phyloP scores from a whole-genome alignment of 78 protist genomes.

The Dictyostelium capitatum region DNA sequence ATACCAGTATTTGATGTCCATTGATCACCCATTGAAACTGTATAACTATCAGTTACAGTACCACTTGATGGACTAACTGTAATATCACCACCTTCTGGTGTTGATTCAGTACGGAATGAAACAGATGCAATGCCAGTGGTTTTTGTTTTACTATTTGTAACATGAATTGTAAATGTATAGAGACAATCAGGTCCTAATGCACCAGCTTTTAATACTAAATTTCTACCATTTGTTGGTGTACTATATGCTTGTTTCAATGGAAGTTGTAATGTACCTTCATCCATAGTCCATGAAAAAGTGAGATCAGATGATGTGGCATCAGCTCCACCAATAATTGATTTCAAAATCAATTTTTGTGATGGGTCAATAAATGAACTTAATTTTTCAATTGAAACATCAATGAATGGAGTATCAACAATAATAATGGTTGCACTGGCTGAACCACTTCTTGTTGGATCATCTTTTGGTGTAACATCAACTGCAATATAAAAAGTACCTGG shows the following conservation, averaged over 20 bases:
- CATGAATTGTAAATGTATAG: conserved; percentile 26
- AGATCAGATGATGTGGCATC: neutral
- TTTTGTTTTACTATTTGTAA: neutral
- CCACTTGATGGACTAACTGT: conserved; percentile 2
- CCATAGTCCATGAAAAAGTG: conserved; percentile 15
- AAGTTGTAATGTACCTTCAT: conserved; percentile 16
- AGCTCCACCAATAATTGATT: neutral
- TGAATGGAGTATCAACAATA: neutral
- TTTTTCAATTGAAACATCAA: conserved; percentile 19
- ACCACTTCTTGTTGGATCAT: neutral
- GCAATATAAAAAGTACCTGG: conserved; percentile 27
- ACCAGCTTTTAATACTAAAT: conserved; percentile 33
- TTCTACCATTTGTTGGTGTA: neutral
- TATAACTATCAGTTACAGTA: conserved; percentile 25
- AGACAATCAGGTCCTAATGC: neutral
- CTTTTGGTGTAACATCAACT: conserved; percentile 32
- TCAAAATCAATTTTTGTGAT: conserved; percentile 9
- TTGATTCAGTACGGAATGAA: conserved; percentile 53
- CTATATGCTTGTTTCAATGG: conserved; percentile 7
- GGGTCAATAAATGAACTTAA: conserved; percentile 39
- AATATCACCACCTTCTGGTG: conserved; percentile 51
- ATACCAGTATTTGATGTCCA: conserved; percentile 62
- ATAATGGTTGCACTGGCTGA: neutral
- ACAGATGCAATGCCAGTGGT: conserved; percentile 32
- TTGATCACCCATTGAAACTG: conserved; percentile 16